Evolutionary conservation across 305 asterid species (phyloP).

Genomic region (Plantago coronopus): DNA sequence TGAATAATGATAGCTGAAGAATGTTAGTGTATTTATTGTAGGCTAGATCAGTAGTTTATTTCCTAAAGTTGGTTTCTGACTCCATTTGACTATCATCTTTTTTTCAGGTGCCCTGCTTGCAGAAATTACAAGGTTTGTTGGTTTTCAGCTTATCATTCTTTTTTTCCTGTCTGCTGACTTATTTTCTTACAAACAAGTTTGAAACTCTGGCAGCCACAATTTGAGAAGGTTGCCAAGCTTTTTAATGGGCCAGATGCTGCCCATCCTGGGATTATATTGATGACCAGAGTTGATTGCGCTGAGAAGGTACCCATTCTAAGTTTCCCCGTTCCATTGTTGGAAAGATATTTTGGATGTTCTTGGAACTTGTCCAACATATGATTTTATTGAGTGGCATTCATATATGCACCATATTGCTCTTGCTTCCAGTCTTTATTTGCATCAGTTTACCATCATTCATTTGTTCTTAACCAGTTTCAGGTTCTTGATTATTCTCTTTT

Average conservation of each 20-base stretch:
- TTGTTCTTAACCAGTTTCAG: constrained; percentile 17
- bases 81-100: no score
- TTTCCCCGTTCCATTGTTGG: constrained; percentile 18
- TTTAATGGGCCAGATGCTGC: constrained; percentile 73
- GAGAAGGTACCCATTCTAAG: constrained; percentile 46
- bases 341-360: constrained; percentile 1
- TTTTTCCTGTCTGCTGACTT: constrained; percentile 5
- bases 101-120: constrained; percentile 88
- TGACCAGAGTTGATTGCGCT: constrained; percentile 88
- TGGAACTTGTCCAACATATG: not conserved
- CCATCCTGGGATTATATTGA: constrained; percentile 70
- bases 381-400: not conserved
- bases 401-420: not conserved
- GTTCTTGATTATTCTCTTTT: constrained; percentile 40
- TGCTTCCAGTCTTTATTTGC: not conserved
- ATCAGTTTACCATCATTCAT: constrained; percentile 14
- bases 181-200: constrained; percentile 27
- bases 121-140: constrained; percentile 71
- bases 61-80: no score
- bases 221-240: constrained; percentile 78
- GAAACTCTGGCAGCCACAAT: constrained; percentile 59
- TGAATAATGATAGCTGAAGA: no score
- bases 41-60: no score
- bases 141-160: constrained; percentile 11
- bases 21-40: no score